Base-by-base conservation (phyloP, 2,329 filamentous ascomycete species). In the Fusarium duplospermum region DNA sequence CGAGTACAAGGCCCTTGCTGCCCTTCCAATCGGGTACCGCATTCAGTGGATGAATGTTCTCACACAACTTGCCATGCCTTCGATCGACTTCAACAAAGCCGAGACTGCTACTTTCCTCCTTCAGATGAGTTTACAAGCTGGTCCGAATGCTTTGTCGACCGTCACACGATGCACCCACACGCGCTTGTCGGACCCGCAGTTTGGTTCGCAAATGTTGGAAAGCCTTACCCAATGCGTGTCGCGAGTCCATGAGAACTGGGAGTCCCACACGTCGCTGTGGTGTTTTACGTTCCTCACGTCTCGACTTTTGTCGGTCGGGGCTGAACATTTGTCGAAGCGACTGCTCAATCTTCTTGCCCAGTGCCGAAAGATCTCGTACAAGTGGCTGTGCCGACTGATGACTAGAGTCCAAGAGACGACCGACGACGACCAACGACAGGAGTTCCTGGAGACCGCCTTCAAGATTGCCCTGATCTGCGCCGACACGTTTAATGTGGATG, bases 1-100 rank as follows among this genome's bases (percentile, higher is more conserved):
- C 0, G 89, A 93, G 62, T 92, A 86, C 76, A 87, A 88, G 60
- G 82, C 85, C 2, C 11, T 79, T 7, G 56, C 62, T 29, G 35
- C 33, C 1, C 20, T 80, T 0, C 73, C 68, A 0, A 72, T 65
- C 2, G 76, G 78, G 2, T 59, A 72, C 27, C 45, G 56, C 0
- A 65, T 75, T 2, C 66, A 70, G 35, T 80, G 77, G 78, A 64
- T 72, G 42, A 78, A 64, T 16, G 71, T 78, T 1, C 45, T 80
- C 3, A 67, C 38, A 0, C 76, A 80, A 18, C 70, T 80, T 2
- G 69, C 73, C 1, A 76, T 73, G 67, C 77, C 73, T 0, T 62
- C 52, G 0, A 40, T 80, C 10, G 76, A 79, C 29, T 78, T 77
- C 33, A 79, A 79, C 14, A 78, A 74, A 35, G 3, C 52, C 0